Percentiles rank a stretch among this genome's conserved stretches.
phyloP scores from a whole-genome alignment of 441 rosid genomes.

The Gossypium schwendimanii region DNA sequence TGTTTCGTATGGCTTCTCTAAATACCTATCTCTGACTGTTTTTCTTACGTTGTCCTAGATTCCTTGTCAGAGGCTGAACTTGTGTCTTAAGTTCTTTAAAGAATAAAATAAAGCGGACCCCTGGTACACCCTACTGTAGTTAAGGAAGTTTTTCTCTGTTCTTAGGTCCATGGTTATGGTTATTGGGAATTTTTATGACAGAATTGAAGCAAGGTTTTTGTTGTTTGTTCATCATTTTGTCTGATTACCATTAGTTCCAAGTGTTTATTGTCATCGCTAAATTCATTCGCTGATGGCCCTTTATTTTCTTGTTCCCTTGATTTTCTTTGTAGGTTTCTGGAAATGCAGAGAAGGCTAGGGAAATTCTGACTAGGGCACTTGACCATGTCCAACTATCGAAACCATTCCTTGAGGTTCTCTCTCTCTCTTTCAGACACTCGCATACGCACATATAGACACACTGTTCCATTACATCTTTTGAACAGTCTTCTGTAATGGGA shows the following conservation, averaged over 20 bases:
- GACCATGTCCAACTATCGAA: conserved; percentile 75
- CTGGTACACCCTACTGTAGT: neutral
- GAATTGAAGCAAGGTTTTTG: neutral
- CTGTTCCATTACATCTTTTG: neutral
- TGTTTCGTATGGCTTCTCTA: neutral
- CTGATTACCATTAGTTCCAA: neutral
- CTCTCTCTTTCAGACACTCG: neutral
- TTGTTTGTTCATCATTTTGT: neutral
- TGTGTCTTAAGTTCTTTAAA: neutral
- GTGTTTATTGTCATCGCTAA: neutral
- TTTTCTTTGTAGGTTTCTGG: conserved; percentile 44
- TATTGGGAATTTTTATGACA: neutral
- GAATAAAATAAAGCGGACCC: neutral
- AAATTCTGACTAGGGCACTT: conserved; percentile 60
- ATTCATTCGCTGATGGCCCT: neutral
- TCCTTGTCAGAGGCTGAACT: neutral
- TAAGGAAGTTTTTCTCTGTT: neutral
- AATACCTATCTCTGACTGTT: neutral
- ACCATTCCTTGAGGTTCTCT: conserved; percentile 64
- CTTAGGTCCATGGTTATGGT: neutral
- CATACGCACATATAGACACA: neutral
- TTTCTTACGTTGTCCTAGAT: neutral
- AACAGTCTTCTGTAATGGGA: neutral
- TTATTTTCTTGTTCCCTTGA: conserved; percentile 1
- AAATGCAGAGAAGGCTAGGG: conserved; percentile 69